Conservation (phyloP, 208 protist species). For the Leishmania lainsoni region DNA sequence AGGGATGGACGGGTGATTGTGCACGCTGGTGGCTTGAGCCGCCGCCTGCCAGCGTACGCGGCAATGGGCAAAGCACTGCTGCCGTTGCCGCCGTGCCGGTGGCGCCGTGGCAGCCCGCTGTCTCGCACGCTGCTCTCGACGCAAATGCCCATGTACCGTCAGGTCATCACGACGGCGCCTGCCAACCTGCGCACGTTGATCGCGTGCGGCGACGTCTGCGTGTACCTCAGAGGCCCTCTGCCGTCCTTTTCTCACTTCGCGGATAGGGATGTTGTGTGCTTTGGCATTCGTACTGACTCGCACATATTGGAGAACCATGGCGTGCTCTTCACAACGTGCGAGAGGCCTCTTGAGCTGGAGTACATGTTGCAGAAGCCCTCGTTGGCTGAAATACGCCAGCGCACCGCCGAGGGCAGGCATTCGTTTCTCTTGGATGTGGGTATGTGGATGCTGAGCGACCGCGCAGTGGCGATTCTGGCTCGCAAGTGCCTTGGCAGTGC, state of each 20-base stretch:
- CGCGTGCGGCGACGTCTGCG: constrained; percentile 45
- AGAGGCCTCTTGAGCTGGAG: constrained; percentile 27
- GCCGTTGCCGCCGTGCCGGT: constrained; percentile 43
- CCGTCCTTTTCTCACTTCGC: constrained; percentile 21
- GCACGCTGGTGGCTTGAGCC: constrained; percentile 55
- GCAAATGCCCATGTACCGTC: constrained; percentile 37
- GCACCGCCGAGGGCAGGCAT: constrained; percentile 11
- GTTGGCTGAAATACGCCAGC: constrained; percentile 25
- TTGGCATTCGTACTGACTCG: constrained; percentile 33
- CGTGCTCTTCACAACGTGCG: constrained; percentile 43
- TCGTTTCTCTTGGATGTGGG: constrained; percentile 41
- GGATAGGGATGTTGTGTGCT: constrained; percentile 54
- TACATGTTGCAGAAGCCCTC: constrained; percentile 69
- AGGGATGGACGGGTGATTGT: constrained; percentile 43
- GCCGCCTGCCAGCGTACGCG: constrained; percentile 54
- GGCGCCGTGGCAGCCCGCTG: constrained; percentile 33
- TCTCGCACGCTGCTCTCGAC: constrained; percentile 44
- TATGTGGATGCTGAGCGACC: constrained; percentile 57
- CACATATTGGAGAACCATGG: constrained; percentile 34
- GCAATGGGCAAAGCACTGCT: constrained; percentile 47
- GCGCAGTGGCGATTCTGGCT: constrained; percentile 37
- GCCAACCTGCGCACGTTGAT: constrained; percentile 42
- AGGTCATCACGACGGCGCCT: constrained; percentile 23
- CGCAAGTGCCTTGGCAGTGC: constrained; percentile 20
- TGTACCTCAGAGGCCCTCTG: constrained; percentile 13